Evolutionary conservation across 352 stramenopile genomes (phyloP), one percentile per base, ranked within the genome.

Genomic region (Pythium myriotylum): DNA sequence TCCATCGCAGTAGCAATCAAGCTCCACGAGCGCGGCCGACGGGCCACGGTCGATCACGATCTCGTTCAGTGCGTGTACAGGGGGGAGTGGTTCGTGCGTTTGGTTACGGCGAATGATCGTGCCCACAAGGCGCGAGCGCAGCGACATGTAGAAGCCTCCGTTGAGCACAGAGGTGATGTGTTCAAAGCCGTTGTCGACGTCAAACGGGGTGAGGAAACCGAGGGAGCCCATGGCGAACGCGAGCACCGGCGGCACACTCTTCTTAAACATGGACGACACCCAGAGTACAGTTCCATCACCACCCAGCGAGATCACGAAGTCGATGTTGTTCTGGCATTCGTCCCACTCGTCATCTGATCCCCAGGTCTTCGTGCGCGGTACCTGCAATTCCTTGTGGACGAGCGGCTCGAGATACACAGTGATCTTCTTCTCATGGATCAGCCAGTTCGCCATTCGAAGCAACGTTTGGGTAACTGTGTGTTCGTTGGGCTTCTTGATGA

Each of bases 1-100:
- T 54, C 96, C 91, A 66, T 99, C 96, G 68, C 96, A 98, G 79
- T 96, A 99, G 74, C 94, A 98, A 70, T 99, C 97, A 19, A 99
- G 77, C 62, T 98, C 94, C 13, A 98, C 93, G 42, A 99, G 88
- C 35, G 85, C 83, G 7, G 80, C 86, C 2, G 74, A 91, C 20
- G 81, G 83, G 5, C 97, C 97, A 37, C 97, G 88, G 70, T 99
- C 96, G 55, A 99, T 96, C 26, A 99, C 96, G 42, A 99, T 96
- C 81, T 99, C 97, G 72, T 99, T 99, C 32, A 99, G 76, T 8
- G 98, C 96, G 67, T 98, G 93, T 57, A 97, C 84, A 1, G 89
- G 72, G 29, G 73, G 67, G n/a, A 77, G 58, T 17, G 75, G 72
- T 53, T 88, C 77, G 5, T 57, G 66, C 29, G 84, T 74, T 53